Evolutionary conservation across 495 filamentous ascomycete species (phyloP).

Genomic region (Aspergillus baeticus): DNA sequence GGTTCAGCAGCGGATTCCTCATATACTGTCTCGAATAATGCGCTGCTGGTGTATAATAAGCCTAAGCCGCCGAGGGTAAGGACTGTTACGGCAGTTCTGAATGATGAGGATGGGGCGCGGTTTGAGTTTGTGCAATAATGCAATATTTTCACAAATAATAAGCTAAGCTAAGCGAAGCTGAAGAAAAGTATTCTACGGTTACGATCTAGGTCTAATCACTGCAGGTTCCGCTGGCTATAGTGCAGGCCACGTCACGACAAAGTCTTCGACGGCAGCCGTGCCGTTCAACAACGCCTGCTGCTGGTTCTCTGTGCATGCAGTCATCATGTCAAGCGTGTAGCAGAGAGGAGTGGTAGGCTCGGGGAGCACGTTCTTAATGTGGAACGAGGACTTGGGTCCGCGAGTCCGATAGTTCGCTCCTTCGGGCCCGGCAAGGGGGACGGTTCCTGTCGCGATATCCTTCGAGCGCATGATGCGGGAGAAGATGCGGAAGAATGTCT

Average conservation of each 20-base stretch:
- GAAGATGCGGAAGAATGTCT: conserved; percentile 9
- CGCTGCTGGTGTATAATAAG: too few species aligned
- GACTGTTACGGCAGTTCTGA: background rate
- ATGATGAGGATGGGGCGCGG: background rate
- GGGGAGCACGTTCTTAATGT: conserved; percentile 7
- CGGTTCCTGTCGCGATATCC: conserved; percentile 6
- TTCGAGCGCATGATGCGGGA: conserved; percentile 1
- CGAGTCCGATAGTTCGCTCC: conserved; percentile 1
- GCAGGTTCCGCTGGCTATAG: too few species aligned
- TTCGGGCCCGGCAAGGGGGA: background rate
- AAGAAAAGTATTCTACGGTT: too few species aligned
- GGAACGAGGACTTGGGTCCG: conserved; percentile 2
- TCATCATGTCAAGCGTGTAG: conserved; percentile 4
- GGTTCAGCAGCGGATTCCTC: too few species aligned
- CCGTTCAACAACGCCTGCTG: conserved; percentile 3
- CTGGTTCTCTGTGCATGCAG: background rate
- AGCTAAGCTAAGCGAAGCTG: too few species aligned
- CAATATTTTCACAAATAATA: background rate
- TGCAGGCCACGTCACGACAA: background rate
- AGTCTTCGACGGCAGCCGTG: conserved; percentile 1
- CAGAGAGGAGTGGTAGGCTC: background rate
- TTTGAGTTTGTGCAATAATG: background rate
- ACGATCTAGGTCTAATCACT: too few species aligned
- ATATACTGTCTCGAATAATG: too few species aligned
- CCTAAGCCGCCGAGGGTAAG: background rate